Evolutionary conservation across 352 stramenopile species (phyloP), one percentile per base, ranked within the genome.

Genomic region (Plasmopara muralis): DNA sequence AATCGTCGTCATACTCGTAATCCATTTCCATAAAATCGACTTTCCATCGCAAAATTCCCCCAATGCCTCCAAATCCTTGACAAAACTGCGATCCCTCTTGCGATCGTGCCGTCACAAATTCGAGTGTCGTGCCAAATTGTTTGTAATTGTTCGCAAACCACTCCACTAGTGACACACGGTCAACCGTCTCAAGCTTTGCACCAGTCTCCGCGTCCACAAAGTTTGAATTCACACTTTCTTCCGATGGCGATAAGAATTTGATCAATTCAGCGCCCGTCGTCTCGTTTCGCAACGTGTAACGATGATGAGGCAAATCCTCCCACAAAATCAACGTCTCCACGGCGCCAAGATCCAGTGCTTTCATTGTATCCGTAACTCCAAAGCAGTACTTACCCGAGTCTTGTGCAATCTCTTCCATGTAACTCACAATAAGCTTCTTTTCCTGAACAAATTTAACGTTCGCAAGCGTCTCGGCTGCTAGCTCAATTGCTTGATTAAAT

Each of bases 61-160:
- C 97, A 48, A 99, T 99, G 37, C 97, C 97, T 60, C 97, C 97
- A 74, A 99, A 99, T 47, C 97, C 97, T 66, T 98, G 97, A 66
- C 97, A 98, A 68, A 99, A 99, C 74, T 99, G 97, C 55, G 93
- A 98, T 43, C 97, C 97, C 73, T 99, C 97, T 58, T 98, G 94
- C 49, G 82, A 95, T 63, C 95, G 89, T 69, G 98, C 95, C 43
- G 96, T 99, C 55, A 99, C 90, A 70, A 99, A 99, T 81, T 99
- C 97, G 34, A 99, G 81, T 47, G 85, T 91, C 47, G 96, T 98
- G 62, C 97, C 97, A 70, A 98, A 99, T 48, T 95, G 79, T 72
- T 99, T 99, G 84, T 99, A 99, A 76, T 99, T 97, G 73, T 99
- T 98, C 16, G 97, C 97, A 52, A 99, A 96, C 97, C 97, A 99